Conservation (phyloP, 495 filamentous ascomycete species). For the Xylaria palmicola region DNA sequence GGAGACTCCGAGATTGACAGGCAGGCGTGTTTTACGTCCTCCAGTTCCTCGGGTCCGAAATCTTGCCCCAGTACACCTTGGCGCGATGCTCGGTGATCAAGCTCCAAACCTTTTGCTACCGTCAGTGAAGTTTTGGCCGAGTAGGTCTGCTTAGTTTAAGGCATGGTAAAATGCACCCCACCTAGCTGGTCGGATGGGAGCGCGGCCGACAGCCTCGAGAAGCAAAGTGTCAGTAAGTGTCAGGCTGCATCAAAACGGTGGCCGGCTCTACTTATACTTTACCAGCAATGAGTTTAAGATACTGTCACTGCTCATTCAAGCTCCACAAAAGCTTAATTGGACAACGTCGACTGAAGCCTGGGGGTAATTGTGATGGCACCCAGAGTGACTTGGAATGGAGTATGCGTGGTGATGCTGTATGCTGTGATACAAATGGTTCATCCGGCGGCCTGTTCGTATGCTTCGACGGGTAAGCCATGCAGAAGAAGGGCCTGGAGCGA, state of each 20-base stretch:
- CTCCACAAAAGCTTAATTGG: slow-evolving; percentile 34
- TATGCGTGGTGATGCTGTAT: not conserved
- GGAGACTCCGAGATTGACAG: slow-evolving; percentile 9
- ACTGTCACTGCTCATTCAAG: slow-evolving; percentile 11
- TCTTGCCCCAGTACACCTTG: slow-evolving; percentile 6
- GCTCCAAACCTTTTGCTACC: not conserved
- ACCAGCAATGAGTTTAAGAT: slow-evolving; percentile 9
- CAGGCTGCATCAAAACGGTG: not conserved
- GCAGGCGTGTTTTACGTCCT: not conserved
- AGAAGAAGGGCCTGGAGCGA: not conserved
- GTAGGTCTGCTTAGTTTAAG: not conserved
- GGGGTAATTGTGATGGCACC: not conserved
- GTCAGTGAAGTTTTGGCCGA: not conserved
- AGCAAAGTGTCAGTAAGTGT: not conserved
- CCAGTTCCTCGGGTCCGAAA: slow-evolving; percentile 11
- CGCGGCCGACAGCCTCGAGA: not conserved
- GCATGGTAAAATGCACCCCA: not conserved
- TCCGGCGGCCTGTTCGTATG: slow-evolving; percentile 5
- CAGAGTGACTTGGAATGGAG: not conserved
- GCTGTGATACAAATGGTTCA: slow-evolving; percentile 16
- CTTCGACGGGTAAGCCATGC: not conserved
- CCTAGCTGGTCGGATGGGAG: not conserved
- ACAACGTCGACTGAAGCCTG: slow-evolving; percentile 7
- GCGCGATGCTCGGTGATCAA: slow-evolving; percentile 10
- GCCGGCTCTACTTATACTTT: slow-evolving; percentile 2